Evolutionary conservation across 495 filamentous ascomycete species (phyloP).

Genomic region (Aspergillus biplanus): DNA sequence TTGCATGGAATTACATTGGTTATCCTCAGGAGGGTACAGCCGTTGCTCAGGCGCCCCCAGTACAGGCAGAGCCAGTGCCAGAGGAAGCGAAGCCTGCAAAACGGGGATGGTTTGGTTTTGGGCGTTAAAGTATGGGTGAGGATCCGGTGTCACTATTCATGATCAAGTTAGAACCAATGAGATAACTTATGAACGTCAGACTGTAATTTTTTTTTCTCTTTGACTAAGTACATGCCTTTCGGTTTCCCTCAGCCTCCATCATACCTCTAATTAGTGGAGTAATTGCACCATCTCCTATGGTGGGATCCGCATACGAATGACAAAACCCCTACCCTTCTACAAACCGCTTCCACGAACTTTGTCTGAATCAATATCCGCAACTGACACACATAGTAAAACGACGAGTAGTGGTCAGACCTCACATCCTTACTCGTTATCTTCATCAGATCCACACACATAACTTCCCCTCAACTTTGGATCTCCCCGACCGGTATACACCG

Average conservation of each 20-base stretch:
- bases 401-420: too few relatives aligned
- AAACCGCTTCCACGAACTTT: too few relatives aligned
- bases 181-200: not conserved
- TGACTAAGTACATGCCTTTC: too few relatives aligned
- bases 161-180: not conserved
- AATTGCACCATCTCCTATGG: too few relatives aligned
- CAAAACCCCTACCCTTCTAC: too few relatives aligned
- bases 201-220: not conserved
- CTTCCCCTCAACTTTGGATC: conserved; percentile 5
- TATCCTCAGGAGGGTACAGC: conserved; percentile 66
- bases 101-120: conserved; percentile 90
- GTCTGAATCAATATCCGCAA: too few relatives aligned
- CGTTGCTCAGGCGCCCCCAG: conserved; percentile 24
- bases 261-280: too few relatives aligned
- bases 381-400: too few relatives aligned
- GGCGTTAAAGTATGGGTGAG: conserved; percentile 55
- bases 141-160: not conserved
- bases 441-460: conserved; percentile 16
- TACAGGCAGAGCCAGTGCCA: conserved; percentile 34
- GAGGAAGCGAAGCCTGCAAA: conserved; percentile 64
- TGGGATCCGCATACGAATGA: too few relatives aligned
- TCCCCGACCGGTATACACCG: conserved; percentile 9
- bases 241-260: too few relatives aligned
- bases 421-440: not conserved
- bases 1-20: conserved; percentile 97